Percentiles rank a stretch among this genome's conserved stretches.
Evolutionary conservation across 768 basidiomycete genomes (phyloP).

Genomic region (Ramaria rubella): DNA sequence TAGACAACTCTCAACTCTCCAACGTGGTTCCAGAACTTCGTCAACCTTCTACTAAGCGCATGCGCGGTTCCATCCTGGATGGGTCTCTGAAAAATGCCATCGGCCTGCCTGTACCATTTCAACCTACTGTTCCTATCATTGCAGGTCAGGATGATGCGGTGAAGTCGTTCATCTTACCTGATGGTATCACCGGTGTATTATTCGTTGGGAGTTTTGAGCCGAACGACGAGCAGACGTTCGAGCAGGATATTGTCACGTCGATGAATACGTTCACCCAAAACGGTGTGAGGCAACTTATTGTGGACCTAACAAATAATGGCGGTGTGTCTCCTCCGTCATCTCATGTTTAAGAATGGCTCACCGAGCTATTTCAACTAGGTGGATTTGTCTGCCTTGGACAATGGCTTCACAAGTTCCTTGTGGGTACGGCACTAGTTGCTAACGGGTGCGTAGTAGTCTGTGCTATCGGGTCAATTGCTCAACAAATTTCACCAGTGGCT

Average conservation of each 20-base stretch:
- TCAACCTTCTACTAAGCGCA: conserved; percentile 22
- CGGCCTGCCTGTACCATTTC: conserved; percentile 40
- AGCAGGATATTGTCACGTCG: conserved; percentile 41
- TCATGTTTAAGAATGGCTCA: no score
- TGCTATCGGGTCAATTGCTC: background rate
- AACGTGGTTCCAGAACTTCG: conserved; percentile 25
- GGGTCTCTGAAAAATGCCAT: conserved; percentile 35
- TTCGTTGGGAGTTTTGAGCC: conserved; percentile 44
- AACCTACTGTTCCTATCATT: conserved; percentile 40
- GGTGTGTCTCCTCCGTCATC: no score
- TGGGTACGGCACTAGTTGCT: conserved; percentile 38
- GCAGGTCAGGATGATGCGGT: conserved; percentile 45
- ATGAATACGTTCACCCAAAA: conserved; percentile 39
- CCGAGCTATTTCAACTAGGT: no score
- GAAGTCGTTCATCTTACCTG: conserved; percentile 50
- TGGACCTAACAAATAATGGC: conserved; percentile 59
- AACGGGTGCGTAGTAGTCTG: conserved; percentile 38
- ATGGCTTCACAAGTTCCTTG: conserved; percentile 52
- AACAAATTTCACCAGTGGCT: conserved; percentile 37
- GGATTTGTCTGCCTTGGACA: conserved; percentile 58
- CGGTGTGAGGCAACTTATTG: conserved; percentile 44
- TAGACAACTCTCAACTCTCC: conserved; percentile 26
- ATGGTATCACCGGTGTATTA: conserved; percentile 53
- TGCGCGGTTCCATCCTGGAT: conserved; percentile 33
- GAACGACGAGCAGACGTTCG: conserved; percentile 45